Conservation (phyloP, 1,139 yeast species). For the Yamadazyma friedrichii region DNA sequence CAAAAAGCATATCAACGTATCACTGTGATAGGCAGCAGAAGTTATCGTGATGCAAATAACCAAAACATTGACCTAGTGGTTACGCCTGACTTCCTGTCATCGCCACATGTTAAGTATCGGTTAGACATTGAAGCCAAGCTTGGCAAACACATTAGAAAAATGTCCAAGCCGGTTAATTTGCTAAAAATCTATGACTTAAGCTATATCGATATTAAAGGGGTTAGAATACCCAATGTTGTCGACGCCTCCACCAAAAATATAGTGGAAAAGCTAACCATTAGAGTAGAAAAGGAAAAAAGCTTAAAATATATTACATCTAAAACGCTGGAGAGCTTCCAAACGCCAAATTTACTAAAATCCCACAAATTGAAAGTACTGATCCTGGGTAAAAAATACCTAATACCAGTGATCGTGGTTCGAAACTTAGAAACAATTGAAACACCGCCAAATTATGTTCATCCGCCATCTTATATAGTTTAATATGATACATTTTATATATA, state of each 20-base stretch:
- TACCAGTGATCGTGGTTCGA: constrained; percentile 1
- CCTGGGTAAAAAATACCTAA: neutral
- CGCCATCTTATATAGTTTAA: neutral
- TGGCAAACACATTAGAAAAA: neutral
- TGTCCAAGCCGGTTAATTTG: neutral
- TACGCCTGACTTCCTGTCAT: neutral
- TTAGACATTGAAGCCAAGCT: neutral
- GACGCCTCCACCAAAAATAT: neutral
- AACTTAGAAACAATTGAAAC: neutral
- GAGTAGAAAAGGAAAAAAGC: constrained; percentile 1
- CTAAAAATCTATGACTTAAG: neutral
- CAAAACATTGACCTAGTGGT: constrained; percentile 1
- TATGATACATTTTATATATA: constrained; percentile 1
- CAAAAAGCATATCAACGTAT: neutral
- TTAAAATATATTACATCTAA: constrained; percentile 2
- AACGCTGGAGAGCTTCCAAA: neutral
- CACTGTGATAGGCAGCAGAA: neutral
- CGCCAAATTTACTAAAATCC: neutral
- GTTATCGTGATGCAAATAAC: neutral
- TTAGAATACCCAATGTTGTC: neutral
- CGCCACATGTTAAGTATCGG: neutral
- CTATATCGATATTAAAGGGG: neutral
- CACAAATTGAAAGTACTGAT: constrained; percentile 1
- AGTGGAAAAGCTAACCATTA: neutral
- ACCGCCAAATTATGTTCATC: constrained; percentile 1